A percentile compares a stretch with the other conserved stretches of the same genome.
Conservation (phyloP, 2,329 filamentous ascomycete species). For the Chrysoporthe puriensis region DNA sequence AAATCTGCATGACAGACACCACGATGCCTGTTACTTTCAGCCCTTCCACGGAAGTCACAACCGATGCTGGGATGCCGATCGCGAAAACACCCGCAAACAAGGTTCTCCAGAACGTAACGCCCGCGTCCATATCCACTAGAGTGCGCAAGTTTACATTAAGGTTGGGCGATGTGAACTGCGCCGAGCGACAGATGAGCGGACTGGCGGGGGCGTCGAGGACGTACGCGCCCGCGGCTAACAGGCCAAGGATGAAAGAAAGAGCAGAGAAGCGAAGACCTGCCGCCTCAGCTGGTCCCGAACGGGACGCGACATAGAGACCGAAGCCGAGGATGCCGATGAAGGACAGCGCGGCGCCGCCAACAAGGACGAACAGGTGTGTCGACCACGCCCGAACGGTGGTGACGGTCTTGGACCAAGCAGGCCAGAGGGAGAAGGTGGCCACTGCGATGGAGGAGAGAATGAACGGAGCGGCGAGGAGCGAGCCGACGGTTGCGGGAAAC, state of each 20-base stretch:
- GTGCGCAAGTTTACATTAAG: constrained; percentile 50
- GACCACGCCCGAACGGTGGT: constrained; percentile 39
- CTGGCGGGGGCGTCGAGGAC: constrained; percentile 46
- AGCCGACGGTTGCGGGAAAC: constrained; percentile 44
- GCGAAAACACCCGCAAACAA: constrained; percentile 49
- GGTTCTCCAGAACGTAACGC: constrained; percentile 45
- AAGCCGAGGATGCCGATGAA: constrained; percentile 49
- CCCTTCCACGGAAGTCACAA: constrained; percentile 39
- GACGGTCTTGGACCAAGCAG: constrained; percentile 32
- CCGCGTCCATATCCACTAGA: constrained; percentile 53
- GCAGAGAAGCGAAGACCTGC: constrained; percentile 43
- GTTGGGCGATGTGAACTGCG: constrained; percentile 53
- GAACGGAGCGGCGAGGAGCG: constrained; percentile 50
- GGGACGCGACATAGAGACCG: constrained; percentile 45
- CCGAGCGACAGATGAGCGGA: constrained; percentile 51
- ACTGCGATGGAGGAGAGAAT: constrained; percentile 43
- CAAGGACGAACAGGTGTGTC: constrained; percentile 32
- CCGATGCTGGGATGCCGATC: constrained; percentile 45
- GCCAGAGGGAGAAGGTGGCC: constrained; percentile 37
- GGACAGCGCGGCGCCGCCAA: constrained; percentile 43
- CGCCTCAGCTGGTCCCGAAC: constrained; percentile 20
- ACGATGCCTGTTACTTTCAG: constrained; percentile 46
- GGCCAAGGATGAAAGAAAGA: constrained; percentile 50
- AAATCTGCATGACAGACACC: constrained; percentile 46
- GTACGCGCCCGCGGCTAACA: constrained; percentile 49